Evolutionary conservation across 306 rosid species (phyloP).

Genomic region (Dicorynia guianensis): DNA sequence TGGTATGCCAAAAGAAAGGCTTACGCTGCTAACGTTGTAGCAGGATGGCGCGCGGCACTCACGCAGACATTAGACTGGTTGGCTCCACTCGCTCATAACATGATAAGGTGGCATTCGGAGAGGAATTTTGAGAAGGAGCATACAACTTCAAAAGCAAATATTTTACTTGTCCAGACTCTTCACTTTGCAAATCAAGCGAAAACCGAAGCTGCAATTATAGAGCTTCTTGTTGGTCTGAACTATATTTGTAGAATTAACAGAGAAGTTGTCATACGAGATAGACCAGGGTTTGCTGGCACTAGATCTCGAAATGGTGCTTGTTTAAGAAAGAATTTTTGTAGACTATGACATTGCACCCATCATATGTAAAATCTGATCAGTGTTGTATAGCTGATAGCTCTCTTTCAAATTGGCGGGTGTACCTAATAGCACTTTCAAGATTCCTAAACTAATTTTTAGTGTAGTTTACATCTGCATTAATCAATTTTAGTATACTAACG

Average conservation of each 20-base stretch:
- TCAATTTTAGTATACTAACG: constrained; percentile 1
- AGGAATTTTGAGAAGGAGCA: constrained; percentile 72
- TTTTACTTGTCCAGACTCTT: constrained; percentile 79
- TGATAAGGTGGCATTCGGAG: constrained; percentile 77
- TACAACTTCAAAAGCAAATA: constrained; percentile 42
- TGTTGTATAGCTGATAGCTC: constrained; percentile 2
- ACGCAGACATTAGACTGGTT: constrained; percentile 72
- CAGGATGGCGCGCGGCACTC: constrained; percentile 56
- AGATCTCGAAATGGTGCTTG: constrained; percentile 11
- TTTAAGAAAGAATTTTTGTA: constrained; percentile 22
- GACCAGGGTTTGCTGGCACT: constrained; percentile 22
- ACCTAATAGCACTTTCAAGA: background rate
- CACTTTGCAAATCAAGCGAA: constrained; percentile 72
- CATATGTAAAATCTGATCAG: background rate
- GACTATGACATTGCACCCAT: background rate
- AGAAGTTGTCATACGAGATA: constrained; percentile 29
- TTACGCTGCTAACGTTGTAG: constrained; percentile 51
- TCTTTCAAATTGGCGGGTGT: constrained; percentile 22
- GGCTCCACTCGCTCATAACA: constrained; percentile 82
- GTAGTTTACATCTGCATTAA: background rate
- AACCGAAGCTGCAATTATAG: constrained; percentile 77
- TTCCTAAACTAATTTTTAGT: background rate
- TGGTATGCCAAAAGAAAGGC: constrained; percentile 46
- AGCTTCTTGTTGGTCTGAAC: constrained; percentile 83
- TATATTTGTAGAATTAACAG: constrained; percentile 50